Percentiles rank a stretch among this genome's conserved stretches.
Evolutionary conservation across 805 yeast genomes (phyloP).

Genomic region (Pichia cephalocereana): DNA sequence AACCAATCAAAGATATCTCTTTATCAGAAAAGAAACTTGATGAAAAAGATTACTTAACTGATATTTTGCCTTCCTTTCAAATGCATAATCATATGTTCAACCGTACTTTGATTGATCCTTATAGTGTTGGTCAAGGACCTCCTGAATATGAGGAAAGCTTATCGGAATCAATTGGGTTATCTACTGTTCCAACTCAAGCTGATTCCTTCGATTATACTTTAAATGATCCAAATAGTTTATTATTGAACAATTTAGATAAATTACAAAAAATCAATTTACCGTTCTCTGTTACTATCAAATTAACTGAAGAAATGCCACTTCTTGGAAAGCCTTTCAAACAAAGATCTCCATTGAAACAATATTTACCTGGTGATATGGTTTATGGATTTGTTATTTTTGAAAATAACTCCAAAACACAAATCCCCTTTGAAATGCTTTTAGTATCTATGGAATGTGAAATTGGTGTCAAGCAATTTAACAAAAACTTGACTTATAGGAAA

Average conservation of each 20-base stretch:
- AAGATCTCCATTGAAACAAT: constrained; percentile 36
- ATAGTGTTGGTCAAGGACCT: constrained; percentile 3
- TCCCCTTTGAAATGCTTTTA: constrained; percentile 55
- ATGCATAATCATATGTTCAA: constrained; percentile 41
- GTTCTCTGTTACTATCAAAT: constrained; percentile 13
- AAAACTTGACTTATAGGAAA: background rate
- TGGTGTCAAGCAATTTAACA: constrained; percentile 5
- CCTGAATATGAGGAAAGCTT: constrained; percentile 16
- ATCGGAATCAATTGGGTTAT: constrained; percentile 1
- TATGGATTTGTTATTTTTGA: constrained; percentile 43
- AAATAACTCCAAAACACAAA: constrained; percentile 29
- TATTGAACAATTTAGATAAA: constrained; percentile 19
- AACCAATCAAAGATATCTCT: background rate
- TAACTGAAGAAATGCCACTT: constrained; percentile 34
- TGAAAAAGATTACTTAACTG: background rate
- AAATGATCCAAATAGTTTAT: constrained; percentile 4
- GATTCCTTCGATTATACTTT: constrained; percentile 4
- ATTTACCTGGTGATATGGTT: constrained; percentile 56
- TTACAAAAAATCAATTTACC: constrained; percentile 7
- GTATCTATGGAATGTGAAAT: constrained; percentile 45
- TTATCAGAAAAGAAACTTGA: background rate
- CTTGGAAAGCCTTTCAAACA: constrained; percentile 8
- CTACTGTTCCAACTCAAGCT: constrained; percentile 3
- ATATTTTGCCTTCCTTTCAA: constrained; percentile 49
- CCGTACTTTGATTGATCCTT: constrained; percentile 12